Percentiles rank a stretch among this genome's conserved stretches.
phyloP scores from a whole-genome alignment of 1,284 basidiomycete species.

The Marasmius sp. region DNA sequence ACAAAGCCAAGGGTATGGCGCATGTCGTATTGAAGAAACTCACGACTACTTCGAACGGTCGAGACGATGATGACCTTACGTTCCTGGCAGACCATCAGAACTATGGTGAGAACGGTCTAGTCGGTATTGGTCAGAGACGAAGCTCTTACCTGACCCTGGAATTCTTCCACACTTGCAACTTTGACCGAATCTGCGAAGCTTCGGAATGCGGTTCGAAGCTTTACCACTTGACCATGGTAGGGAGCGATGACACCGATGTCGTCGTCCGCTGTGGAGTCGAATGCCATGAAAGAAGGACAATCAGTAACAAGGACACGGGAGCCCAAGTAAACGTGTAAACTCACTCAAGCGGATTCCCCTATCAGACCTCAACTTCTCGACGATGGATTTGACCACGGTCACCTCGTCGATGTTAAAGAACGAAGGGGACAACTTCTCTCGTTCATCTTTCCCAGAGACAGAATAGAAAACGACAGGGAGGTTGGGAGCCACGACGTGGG shows the following conservation, averaged over 20 bases:
- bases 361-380: conserved; percentile 25
- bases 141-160: conserved; percentile 44
- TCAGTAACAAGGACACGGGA: background rate
- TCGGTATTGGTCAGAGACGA: background rate
- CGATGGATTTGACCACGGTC: conserved; percentile 46
- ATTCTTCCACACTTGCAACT: conserved; percentile 47
- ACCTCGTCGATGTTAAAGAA: conserved; percentile 66
- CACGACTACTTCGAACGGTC: conserved; percentile 59
- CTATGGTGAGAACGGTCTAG: background rate
- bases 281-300: background rate
- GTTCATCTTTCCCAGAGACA: conserved; percentile 57
- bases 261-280: conserved; percentile 13
- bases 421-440: conserved; percentile 62
- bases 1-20: conserved; percentile 63
- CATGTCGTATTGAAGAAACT: conserved; percentile 58
- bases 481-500: conserved; percentile 40
- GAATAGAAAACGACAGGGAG: conserved; percentile 65
- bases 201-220: conserved; percentile 13
- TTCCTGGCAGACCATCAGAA: conserved; percentile 39
- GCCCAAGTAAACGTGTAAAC: background rate
- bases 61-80: conserved; percentile 65
- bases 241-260: conserved; percentile 45
- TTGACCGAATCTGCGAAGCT: conserved; percentile 29
- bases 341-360: conserved; percentile 24
- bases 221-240: conserved; percentile 41